These are phyloP conservation scores for Astragalus glycyphyllos DNA, from an alignment of 306 rosid genomes.

Conservation along the genomic window DNA sequence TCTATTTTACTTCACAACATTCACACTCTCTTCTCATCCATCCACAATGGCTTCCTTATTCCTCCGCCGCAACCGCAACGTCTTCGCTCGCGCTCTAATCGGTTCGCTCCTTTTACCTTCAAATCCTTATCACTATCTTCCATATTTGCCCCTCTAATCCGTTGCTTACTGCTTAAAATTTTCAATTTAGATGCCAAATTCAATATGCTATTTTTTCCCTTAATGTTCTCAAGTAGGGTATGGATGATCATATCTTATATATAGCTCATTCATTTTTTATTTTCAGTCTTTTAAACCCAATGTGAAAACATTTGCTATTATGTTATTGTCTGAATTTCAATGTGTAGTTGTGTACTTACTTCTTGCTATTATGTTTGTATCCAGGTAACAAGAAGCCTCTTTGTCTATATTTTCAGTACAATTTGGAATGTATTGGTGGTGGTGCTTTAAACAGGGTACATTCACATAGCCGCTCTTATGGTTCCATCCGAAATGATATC, in stretches of 20 bases:
- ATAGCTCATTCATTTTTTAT: not conserved
- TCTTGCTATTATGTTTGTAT: conserved; percentile 28
- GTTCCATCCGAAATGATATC: conserved; percentile 55
- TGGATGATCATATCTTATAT: not conserved
- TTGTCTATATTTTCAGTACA: conserved; percentile 42
- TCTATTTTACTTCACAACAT: not conserved
- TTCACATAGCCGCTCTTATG: conserved; percentile 55
- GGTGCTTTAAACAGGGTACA: conserved; percentile 47
- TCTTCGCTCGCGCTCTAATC: conserved; percentile 47
- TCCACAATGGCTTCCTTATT: conserved; percentile 58
- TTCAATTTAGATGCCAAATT: not conserved
- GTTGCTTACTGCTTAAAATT: not conserved
- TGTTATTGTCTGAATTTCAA: conserved; percentile 8
- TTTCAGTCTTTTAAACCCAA: not conserved
- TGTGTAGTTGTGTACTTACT: not conserved
- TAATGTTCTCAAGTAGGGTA: conserved; percentile 10
- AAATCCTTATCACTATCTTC: not conserved
- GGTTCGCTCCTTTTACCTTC: conserved; percentile 44
- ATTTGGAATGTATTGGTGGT: conserved; percentile 46
- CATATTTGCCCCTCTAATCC: not conserved
- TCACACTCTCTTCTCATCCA: not conserved
- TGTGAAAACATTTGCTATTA: not conserved
- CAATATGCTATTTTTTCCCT: not conserved
- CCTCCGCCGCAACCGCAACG: conserved; percentile 49
- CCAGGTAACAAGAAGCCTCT: conserved; percentile 50